A percentile compares a stretch with the other conserved stretches of the same genome.
Evolutionary conservation across 495 filamentous ascomycete genomes (phyloP).

Genomic region (Aspergillus biplanus): DNA sequence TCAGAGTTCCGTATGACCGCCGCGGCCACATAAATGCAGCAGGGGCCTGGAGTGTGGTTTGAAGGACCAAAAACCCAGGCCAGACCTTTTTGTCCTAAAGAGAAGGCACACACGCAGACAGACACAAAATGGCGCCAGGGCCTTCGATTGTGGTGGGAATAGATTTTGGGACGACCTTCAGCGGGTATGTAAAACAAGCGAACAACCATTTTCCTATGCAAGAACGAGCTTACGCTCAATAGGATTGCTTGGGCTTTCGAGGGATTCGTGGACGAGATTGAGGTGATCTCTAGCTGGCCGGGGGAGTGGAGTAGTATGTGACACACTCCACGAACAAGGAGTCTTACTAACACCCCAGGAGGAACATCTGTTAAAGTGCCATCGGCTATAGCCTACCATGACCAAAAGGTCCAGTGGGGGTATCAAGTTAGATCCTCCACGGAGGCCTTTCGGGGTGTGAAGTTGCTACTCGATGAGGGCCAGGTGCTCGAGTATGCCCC

Average conservation of each 20-base stretch:
- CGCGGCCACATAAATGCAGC: no score
- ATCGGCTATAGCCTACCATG: constrained; percentile 8
- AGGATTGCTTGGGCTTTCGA: constrained; percentile 21
- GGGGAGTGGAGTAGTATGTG: constrained; percentile 18
- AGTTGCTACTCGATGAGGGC: constrained; percentile 26
- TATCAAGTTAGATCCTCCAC: constrained; percentile 23
- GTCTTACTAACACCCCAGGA: background rate
- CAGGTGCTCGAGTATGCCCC: constrained; percentile 20
- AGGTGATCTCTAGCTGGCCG: constrained; percentile 23
- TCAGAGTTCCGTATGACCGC: no score
- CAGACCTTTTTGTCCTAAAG: background rate
- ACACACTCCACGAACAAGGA: background rate
- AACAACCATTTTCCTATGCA: background rate
- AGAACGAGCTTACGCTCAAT: background rate
- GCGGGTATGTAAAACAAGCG: constrained; percentile 18
- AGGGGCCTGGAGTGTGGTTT: no score
- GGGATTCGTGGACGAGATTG: constrained; percentile 16
- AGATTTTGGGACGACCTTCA: constrained; percentile 53
- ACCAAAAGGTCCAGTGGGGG: constrained; percentile 16
- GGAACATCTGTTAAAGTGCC: constrained; percentile 25
- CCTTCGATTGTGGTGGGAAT: constrained; percentile 40
- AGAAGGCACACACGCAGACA: background rate
- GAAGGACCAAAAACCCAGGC: background rate
- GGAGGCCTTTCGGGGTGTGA: constrained; percentile 24
- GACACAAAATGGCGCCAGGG: constrained; percentile 19